Evolutionary conservation across 345 rosid genomes (phyloP), one percentile per base, ranked within the genome.

Genomic region (Luvunga scandens): DNA sequence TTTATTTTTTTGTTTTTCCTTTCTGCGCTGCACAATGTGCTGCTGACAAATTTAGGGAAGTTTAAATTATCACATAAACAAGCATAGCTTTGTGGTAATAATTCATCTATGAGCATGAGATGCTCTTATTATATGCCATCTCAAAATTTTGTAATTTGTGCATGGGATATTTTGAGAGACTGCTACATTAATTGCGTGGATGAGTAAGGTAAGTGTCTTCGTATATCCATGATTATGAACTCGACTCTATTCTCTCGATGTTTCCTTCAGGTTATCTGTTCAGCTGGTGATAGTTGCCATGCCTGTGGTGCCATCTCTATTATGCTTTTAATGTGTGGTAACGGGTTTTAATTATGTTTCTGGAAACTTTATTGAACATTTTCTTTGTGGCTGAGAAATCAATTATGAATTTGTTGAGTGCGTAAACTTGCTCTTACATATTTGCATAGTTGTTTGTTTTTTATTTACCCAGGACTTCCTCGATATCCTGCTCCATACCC

Each of bases 241-340:
- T 86, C 84, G 83, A 85, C 82, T 86, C 85, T 81, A 80, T 89
- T 87, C 79, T 90, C 88, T 92, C 84, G 65, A 87, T 88, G 87
- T 91, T 84, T 88, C 89, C 94, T 85, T 89, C 98, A 95, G 97
- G 99, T 86, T 89, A 81, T 90, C 89, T 91, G 80, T 91, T 90
- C 94, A 85, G 94, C 95, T 87, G 89, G 94, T 93, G 96, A 87
- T 93, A 86, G 86, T 92, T 92, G 90, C 86, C 88, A 88, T 90
- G 87, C 94, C 84, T 91, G 69, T 93, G 95, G 90, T 91, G 89
- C 89, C 93, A 86, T 91, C 93, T 87, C 90, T 93, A 86, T 75
- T 89, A 86, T 92, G 92, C 89, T 95, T 90, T 90, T 92, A 80
- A 83, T 92, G 87, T 93, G 92, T 93, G 98, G 98, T 96, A 92